Conservation (phyloP, 192 early-diverging fungal genomes). For the Podila clonocystis region DNA sequence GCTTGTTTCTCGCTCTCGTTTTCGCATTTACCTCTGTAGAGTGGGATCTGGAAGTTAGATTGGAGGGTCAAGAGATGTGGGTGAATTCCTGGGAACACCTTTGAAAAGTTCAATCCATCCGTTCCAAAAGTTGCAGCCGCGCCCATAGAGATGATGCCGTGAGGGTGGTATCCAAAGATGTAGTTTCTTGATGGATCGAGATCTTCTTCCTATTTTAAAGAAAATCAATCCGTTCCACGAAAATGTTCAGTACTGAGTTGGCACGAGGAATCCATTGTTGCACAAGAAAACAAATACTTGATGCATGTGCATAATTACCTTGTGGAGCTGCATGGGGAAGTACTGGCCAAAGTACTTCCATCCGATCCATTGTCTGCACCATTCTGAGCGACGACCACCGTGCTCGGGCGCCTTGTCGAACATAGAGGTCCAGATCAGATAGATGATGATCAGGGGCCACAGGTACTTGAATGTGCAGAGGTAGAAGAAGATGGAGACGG, state of each 20-base stretch:
- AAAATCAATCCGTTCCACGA: neutral
- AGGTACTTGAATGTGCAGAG: constrained; percentile 58
- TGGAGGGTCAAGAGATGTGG: constrained; percentile 84
- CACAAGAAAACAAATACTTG: neutral
- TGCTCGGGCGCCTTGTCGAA: constrained; percentile 77
- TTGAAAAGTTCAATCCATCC: constrained; percentile 79
- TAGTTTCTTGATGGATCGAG: constrained; percentile 88
- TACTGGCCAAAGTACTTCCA: constrained; percentile 87
- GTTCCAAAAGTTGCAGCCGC: constrained; percentile 86
- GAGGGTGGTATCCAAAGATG: constrained; percentile 93
- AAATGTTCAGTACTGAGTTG: constrained; percentile 22
- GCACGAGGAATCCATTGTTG: neutral
- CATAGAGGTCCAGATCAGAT: constrained; percentile 78
- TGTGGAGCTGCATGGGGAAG: constrained; percentile 82
- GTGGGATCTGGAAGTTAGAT: constrained; percentile 84
- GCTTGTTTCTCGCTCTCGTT: too few relatives aligned
- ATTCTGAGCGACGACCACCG: constrained; percentile 74
- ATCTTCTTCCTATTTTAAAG: constrained; percentile 70
- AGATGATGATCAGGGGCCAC: constrained; percentile 71
- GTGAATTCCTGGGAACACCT: constrained; percentile 82
- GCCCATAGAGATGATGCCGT: constrained; percentile 88
- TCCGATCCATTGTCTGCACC: constrained; percentile 57
- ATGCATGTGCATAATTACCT: constrained; percentile 49
- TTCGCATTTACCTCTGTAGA: constrained; percentile 66
- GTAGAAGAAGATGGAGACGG: constrained; percentile 66